These are phyloP conservation scores for Aspergillus steynii DNA, from an alignment of 495 filamentous ascomycete genomes.

Conservation along the genomic window DNA sequence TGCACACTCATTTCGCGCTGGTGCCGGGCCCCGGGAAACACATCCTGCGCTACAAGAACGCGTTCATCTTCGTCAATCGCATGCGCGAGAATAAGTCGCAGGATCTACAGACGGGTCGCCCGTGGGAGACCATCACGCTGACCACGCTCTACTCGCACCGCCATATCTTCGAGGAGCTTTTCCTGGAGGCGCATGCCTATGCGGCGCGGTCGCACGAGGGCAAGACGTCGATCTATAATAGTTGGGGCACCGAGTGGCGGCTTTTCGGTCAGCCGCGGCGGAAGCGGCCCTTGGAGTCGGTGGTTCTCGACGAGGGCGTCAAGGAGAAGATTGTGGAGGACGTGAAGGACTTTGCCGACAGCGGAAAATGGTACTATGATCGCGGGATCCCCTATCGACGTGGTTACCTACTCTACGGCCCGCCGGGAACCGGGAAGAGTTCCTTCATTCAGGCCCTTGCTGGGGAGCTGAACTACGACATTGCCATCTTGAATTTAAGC, in stretches of 20 bases:
- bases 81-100: slow-evolving; percentile 74
- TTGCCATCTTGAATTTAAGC: slow-evolving; percentile 90
- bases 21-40: slow-evolving; percentile 89
- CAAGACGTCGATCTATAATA: slow-evolving; percentile 91
- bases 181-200: slow-evolving; percentile 78
- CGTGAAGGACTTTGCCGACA: slow-evolving; percentile 76
- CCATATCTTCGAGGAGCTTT: slow-evolving; percentile 81
- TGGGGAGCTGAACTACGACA: slow-evolving; percentile 88
- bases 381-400: slow-evolving; percentile 93
- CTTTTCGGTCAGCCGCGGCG: slow-evolving; percentile 84
- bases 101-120: slow-evolving; percentile 73
- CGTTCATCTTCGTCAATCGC: slow-evolving; percentile 82
- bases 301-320: slow-evolving; percentile 82
- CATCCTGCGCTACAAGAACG: slow-evolving; percentile 79
- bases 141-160: slow-evolving; percentile 89
- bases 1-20: slow-evolving; percentile 79
- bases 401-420: slow-evolving; percentile 91
- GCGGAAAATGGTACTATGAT: slow-evolving; percentile 87
- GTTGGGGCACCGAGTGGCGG: slow-evolving; percentile 76
- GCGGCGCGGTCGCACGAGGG: slow-evolving; percentile 77
- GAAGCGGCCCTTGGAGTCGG: slow-evolving; percentile 85
- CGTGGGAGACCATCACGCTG: slow-evolving; percentile 91
- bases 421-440: slow-evolving; percentile 92
- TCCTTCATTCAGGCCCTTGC: slow-evolving; percentile 96
- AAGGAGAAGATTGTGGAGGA: slow-evolving; percentile 85